Percentiles rank a stretch among this genome's conserved stretches.
Evolutionary conservation across 139 green algal genomes (phyloP).

Genomic region (Pycnococcus provasolii): DNA sequence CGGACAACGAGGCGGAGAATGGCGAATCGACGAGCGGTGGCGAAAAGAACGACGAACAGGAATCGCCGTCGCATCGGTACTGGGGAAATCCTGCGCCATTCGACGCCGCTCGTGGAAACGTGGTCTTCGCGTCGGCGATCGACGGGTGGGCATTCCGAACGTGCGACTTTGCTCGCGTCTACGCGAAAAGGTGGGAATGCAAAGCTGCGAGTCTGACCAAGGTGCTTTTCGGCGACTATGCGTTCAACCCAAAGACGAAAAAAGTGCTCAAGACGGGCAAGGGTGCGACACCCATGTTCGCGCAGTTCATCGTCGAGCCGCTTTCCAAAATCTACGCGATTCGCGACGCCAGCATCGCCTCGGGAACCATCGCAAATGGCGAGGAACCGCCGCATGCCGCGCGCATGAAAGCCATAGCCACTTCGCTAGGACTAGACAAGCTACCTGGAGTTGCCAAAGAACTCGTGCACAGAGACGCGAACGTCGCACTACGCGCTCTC

Average conservation of each 20-base stretch:
- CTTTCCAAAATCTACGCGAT: constrained; percentile 35
- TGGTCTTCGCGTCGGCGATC: constrained; percentile 79
- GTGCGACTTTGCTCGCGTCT: constrained; percentile 74
- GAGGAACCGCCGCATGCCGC: too few species aligned
- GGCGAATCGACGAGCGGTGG: constrained; percentile 23
- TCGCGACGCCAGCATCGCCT: too few species aligned
- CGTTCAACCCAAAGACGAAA: constrained; percentile 67
- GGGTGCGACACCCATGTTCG: constrained; percentile 78
- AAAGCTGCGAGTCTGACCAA: constrained; percentile 38
- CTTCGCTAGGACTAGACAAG: constrained; percentile 37
- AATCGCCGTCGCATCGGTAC: constrained; percentile 16
- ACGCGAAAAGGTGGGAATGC: constrained; percentile 62
- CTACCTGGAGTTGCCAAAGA: constrained; percentile 34
- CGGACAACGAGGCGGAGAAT: constrained; percentile 69
- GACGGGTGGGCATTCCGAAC: constrained; percentile 44
- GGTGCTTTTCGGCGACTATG: constrained; percentile 83
- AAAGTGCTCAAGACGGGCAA: constrained; percentile 46
- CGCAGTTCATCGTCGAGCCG: constrained; percentile 72
- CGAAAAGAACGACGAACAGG: constrained; percentile 54
- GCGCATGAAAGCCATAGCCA: constrained; percentile 35
- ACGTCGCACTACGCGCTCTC: constrained; percentile 52
- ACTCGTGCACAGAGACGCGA: constrained; percentile 45
- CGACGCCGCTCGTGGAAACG: constrained; percentile 64
- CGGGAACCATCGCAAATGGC: too few species aligned
- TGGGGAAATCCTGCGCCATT: constrained; percentile 27